Evolutionary conservation across 2,329 filamentous ascomycete species (phyloP).

Genomic region (Chaetomium olivaceum): DNA sequence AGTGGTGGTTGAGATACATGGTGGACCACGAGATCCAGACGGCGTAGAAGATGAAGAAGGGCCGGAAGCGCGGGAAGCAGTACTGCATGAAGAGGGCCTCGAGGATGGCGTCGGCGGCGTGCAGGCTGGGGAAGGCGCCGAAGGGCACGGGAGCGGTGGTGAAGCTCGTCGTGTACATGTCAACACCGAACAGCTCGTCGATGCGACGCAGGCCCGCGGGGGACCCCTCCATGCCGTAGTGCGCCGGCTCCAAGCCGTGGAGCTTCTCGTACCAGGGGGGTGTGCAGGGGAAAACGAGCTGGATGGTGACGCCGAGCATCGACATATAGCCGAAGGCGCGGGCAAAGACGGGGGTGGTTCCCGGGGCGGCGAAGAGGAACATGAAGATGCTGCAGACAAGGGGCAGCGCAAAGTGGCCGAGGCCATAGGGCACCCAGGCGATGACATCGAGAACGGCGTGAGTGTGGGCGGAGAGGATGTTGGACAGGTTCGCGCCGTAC

Average conservation of each 20-base stretch:
- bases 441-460: slow-evolving; percentile 80
- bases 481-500: slow-evolving; percentile 93
- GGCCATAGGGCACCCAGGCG: slow-evolving; percentile 90
- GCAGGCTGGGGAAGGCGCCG: slow-evolving; percentile 90
- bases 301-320: slow-evolving; percentile 81
- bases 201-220: slow-evolving; percentile 87
- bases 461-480: slow-evolving; percentile 89
- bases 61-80: slow-evolving; percentile 80
- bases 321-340: slow-evolving; percentile 92
- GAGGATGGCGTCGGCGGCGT: slow-evolving; percentile 84
- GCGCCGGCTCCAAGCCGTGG: slow-evolving; percentile 85
- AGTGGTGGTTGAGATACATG: slow-evolving; percentile 97
- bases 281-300: slow-evolving; percentile 88
- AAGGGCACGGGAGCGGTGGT: slow-evolving; percentile 89
- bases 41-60: slow-evolving; percentile 79
- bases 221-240: slow-evolving; percentile 87
- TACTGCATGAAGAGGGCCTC: slow-evolving; percentile 92
- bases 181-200: slow-evolving; percentile 84
- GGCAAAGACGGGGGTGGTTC: slow-evolving; percentile 80
- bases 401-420: slow-evolving; percentile 86
- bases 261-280: slow-evolving; percentile 97
- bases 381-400: slow-evolving; percentile 75
- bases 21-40: slow-evolving; percentile 98
- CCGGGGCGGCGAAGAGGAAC: slow-evolving; percentile 86
- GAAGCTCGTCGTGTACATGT: slow-evolving; percentile 91